These are phyloP conservation scores for Cenchrus fungigraminus DNA, from an alignment of 176 grass and related monocot genomes.

Conservation along the genomic window DNA sequence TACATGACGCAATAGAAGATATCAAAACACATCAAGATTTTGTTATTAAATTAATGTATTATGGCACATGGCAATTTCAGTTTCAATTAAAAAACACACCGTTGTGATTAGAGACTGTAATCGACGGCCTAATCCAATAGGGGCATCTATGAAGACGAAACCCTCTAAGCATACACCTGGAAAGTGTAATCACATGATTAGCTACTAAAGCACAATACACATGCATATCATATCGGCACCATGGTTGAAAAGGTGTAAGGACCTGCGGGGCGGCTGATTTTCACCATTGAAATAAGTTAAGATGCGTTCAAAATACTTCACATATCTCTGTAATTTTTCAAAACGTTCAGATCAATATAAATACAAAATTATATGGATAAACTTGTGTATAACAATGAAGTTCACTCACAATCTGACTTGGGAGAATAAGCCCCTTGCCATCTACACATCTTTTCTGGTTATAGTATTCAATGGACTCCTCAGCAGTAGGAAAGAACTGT, in stretches of 20 bases:
- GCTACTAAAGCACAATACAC: slow-evolving; percentile 18
- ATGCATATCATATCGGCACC: slow-evolving; percentile 34
- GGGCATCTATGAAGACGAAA: slow-evolving; percentile 99
- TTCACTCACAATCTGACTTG: slow-evolving; percentile 98
- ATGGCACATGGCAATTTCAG: slow-evolving; percentile 18
- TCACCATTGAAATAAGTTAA: slow-evolving; percentile 93
- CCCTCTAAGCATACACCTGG: slow-evolving; percentile 97
- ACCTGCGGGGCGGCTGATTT: slow-evolving; percentile 92
- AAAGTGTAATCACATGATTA: slow-evolving; percentile 46
- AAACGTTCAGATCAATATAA: slow-evolving; percentile 43
- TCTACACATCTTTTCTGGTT: slow-evolving; percentile 99
- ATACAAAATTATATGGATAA: slow-evolving; percentile 12
- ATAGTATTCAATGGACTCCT: slow-evolving; percentile 99
- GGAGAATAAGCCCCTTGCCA: slow-evolving; percentile 96
- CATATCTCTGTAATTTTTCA: slow-evolving; percentile 82
- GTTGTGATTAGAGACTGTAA: slow-evolving; percentile 89
- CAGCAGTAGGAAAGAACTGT: slow-evolving; percentile 97
- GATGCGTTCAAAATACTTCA: slow-evolving; percentile 95
- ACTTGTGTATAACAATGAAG: slow-evolving; percentile 8
- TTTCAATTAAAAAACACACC: slow-evolving; percentile 54
- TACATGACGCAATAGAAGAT: slow-evolving; percentile 28
- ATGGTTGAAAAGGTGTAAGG: slow-evolving; percentile 26
- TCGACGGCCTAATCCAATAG: slow-evolving; percentile 94
- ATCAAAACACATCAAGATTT: slow-evolving; percentile 18
- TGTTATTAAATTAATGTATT: slow-evolving; percentile 12